These are phyloP conservation scores for Guadua angustifolia DNA, from an alignment of 176 grass and related monocot genomes.

Conservation along the genomic window DNA sequence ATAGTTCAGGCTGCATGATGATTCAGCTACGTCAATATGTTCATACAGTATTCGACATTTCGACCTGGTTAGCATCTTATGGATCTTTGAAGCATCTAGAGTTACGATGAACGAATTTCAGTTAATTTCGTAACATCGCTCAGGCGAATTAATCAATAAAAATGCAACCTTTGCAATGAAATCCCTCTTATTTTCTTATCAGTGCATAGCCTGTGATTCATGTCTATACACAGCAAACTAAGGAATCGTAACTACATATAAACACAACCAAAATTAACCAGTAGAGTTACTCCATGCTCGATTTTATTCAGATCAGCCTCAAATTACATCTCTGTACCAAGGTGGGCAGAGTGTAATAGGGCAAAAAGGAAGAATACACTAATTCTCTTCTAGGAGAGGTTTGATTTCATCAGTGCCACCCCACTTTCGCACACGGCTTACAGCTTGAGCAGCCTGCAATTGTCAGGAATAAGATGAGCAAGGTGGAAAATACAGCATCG, in stretches of 20 bases:
- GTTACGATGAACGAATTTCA: no score
- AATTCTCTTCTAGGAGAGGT: constrained; percentile 35
- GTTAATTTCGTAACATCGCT: no score
- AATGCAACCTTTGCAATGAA: not conserved
- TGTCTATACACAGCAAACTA: not conserved
- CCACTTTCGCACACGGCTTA: constrained; percentile 45
- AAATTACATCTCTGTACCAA: not conserved
- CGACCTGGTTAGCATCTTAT: not conserved
- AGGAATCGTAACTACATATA: not conserved
- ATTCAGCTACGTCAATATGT: not conserved
- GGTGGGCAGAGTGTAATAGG: not conserved
- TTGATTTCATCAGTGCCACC: constrained; percentile 24
- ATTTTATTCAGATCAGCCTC: not conserved
- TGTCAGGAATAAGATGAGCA: not conserved
- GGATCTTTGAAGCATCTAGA: not conserved
- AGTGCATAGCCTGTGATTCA: not conserved
- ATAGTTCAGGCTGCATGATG: not conserved
- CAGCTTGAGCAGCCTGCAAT: constrained; percentile 49
- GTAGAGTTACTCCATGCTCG: not conserved
- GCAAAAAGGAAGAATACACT: not conserved
- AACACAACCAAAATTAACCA: not conserved
- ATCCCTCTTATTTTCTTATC: not conserved
- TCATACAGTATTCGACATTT: not conserved
- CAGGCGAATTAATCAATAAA: no score
- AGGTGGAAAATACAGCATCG: not conserved